phyloP scores from a whole-genome alignment of 768 basidiomycete species.

The Leccinum rimulosum region DNA sequence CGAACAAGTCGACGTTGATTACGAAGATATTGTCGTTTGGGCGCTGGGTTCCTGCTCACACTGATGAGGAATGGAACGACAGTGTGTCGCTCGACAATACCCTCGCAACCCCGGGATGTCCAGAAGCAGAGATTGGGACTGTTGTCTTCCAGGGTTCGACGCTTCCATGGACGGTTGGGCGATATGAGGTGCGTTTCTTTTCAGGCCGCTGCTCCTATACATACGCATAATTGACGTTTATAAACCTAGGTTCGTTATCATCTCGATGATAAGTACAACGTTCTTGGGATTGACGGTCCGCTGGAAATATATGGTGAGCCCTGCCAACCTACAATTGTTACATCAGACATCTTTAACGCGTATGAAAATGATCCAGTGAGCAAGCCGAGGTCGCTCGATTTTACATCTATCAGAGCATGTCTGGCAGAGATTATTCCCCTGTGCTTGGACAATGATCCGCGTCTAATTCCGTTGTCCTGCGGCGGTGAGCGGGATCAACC shows the following conservation, averaged over 20 bases:
- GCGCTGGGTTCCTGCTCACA: conserved; percentile 88
- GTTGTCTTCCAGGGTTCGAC: conserved; percentile 75
- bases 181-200: conserved; percentile 60
- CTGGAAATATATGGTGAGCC: conserved; percentile 84
- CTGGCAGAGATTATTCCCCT: conserved; percentile 79
- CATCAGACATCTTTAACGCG: not conserved
- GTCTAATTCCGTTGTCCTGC: conserved; percentile 73
- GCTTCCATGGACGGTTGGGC: conserved; percentile 83
- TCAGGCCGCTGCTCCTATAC: not conserved
- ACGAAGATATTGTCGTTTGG: conserved; percentile 85
- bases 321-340: not conserved
- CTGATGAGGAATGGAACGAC: conserved; percentile 88
- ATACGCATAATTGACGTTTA: not conserved
- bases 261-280: conserved; percentile 97
- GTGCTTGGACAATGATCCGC: conserved; percentile 84
- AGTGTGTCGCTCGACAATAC: conserved; percentile 60
- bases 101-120: conserved; percentile 33
- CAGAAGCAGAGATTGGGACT: conserved; percentile 55
- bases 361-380: conserved; percentile 50
- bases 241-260: conserved; percentile 77
- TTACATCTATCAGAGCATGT: conserved; percentile 59
- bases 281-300: conserved; percentile 81
- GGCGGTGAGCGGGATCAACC: conserved; percentile 34
- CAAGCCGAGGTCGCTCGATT: conserved; percentile 60
- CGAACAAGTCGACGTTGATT: conserved; percentile 78